Conservation (phyloP, 768 basidiomycete genomes). For the Chalciporus sphaerocephalus region DNA sequence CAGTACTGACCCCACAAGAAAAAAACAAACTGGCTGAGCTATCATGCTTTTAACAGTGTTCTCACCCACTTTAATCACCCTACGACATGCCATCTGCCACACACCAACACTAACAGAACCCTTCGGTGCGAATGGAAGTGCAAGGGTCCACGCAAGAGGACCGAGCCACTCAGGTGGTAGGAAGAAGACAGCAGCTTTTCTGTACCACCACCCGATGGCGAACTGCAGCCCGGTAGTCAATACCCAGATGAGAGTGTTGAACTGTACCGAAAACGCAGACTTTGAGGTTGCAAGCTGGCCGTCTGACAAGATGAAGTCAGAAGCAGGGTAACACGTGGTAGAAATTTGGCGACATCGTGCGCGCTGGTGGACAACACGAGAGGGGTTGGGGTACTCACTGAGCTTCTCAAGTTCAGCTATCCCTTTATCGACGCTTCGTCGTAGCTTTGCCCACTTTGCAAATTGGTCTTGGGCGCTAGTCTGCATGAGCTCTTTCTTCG, state of each 20-base stretch:
- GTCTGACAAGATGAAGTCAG: slow-evolving; percentile 46
- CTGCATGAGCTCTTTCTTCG: slow-evolving; percentile 79
- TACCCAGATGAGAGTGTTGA: slow-evolving; percentile 73
- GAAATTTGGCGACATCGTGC: neutral
- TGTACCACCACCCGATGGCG: slow-evolving; percentile 85
- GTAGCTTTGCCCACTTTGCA: slow-evolving; percentile 95
- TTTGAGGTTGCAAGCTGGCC: slow-evolving; percentile 56
- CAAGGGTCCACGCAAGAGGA: slow-evolving; percentile 81
- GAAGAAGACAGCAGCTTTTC: slow-evolving; percentile 88
- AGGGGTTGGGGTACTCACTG: slow-evolving; percentile 63
- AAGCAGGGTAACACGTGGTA: neutral
- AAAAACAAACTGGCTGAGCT: slow-evolving; percentile 31
- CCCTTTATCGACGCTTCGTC: slow-evolving; percentile 88
- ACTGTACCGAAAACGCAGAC: slow-evolving; percentile 61
- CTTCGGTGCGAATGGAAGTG: slow-evolving; percentile 86
- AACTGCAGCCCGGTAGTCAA: slow-evolving; percentile 87
- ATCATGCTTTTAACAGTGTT: slow-evolving; percentile 62
- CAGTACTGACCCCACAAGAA: neutral
- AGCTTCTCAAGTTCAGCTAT: slow-evolving; percentile 86
- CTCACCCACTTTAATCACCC: slow-evolving; percentile 78
- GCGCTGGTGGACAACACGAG: neutral
- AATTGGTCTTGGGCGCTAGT: slow-evolving; percentile 98
- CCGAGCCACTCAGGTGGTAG: slow-evolving; percentile 90
- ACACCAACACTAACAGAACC: slow-evolving; percentile 90
- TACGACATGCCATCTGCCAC: slow-evolving; percentile 93